Base-by-base conservation (phyloP, 805 yeast genomes). In the Cephaloascus fragrans region DNA sequence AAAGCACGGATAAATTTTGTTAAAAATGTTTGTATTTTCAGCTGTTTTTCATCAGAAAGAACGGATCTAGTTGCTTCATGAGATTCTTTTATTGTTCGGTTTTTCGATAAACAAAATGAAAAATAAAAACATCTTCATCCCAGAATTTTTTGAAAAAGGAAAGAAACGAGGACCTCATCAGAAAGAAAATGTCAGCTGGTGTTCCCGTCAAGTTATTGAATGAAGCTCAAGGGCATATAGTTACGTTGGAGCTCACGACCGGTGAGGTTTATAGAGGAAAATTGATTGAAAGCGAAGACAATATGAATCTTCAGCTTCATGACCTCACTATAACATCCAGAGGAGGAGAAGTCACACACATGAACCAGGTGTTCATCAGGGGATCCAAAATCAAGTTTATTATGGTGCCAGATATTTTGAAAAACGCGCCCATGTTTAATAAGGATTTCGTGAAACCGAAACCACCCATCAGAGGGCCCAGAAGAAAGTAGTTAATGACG, bases 221-320 rank as follows among this genome's bases (percentile, higher is more conserved):
- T 53, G 98, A 89, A 60, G 84, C 96, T 1, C 71, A 81, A 67
- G 96, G 97, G 36, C 97, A 90, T 54, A 64, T 78, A 3, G 79
- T 90, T 6, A 77, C 94, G 1, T 56, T 90, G 15, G 98, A 90
- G 56, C 73, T 90, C 38, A 74, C 75, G 19, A 78, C 88, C 1
- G 97, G 97, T 2, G 89, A 83, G 45, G 75, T 83, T 0, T 90
- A 90, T 54, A 69, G 95, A 29, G 98, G 98, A 2, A 87, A 83
- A 54, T 70, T 90, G 35, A 56, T 82, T 3, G 96, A 83, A 52
- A 80, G 82, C 36, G 96, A 90, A 61, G 97, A 90, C 51, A 89
- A 83, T 57, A 93, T 90, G 97, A 90, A 90, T 55, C 77, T 90
- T 19, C 94, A 89, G 44, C 59, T 90, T 37, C 67, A 75, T 45